phyloP scores from a whole-genome alignment of 805 yeast genomes.

The Candida argentea region DNA sequence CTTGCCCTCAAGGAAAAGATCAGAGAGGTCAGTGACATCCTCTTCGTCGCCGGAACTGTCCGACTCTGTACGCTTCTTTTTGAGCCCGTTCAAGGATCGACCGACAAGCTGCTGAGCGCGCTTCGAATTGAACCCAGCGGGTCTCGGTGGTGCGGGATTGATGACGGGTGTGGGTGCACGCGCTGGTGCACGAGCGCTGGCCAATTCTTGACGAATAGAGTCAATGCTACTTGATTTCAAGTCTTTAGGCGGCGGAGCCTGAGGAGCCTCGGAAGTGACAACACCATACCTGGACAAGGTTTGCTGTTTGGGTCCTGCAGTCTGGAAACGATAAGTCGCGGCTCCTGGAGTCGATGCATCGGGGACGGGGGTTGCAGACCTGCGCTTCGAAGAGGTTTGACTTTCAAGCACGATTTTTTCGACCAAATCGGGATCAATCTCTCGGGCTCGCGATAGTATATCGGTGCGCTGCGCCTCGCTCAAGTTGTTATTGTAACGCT shows the following conservation, averaged over 20 bases:
- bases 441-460: constrained; percentile 51
- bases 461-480: constrained; percentile 56
- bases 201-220: constrained; percentile 23
- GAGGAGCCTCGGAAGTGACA: constrained; percentile 19
- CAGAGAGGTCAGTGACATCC: constrained; percentile 28
- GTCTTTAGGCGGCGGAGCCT: constrained; percentile 24
- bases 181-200: constrained; percentile 9
- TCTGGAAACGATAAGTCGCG: constrained; percentile 13
- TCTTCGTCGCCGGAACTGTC: constrained; percentile 28
- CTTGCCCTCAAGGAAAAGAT: constrained; percentile 27
- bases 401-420: constrained; percentile 29
- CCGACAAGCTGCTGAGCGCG: constrained; percentile 18
- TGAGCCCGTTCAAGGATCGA: constrained; percentile 26
- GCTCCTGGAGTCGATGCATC: too few species aligned
- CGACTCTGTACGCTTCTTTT: constrained; percentile 18
- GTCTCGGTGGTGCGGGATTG: constrained; percentile 41
- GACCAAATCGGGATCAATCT: constrained; percentile 44
- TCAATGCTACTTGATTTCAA: constrained; percentile 24
- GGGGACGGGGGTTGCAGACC: constrained; percentile 5
- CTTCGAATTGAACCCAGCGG: constrained; percentile 42
- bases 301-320: constrained; percentile 22
- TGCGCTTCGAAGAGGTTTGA: constrained; percentile 5
- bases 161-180: constrained; percentile 8
- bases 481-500: constrained; percentile 59
- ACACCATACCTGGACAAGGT: constrained; percentile 27